Evolutionary conservation across 2,329 filamentous ascomycete genomes (phyloP).

Genomic region (Cadophora sp.): DNA sequence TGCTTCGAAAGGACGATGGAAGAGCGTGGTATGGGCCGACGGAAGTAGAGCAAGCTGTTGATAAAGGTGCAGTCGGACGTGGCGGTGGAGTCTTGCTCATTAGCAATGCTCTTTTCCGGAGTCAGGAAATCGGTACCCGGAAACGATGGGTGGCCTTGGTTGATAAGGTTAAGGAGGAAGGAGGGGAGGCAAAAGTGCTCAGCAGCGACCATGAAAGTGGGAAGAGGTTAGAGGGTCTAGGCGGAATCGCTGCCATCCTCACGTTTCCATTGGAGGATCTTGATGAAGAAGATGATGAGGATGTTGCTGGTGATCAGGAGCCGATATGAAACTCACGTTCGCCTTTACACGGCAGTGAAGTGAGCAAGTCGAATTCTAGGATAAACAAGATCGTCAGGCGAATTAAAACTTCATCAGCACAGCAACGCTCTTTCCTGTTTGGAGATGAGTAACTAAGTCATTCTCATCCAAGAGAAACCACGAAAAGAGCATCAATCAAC

Average conservation of each 20-base stretch:
- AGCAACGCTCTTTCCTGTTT: neutral
- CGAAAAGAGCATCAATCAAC: neutral
- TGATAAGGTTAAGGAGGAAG: conserved; percentile 84
- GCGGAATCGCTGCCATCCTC: conserved; percentile 87
- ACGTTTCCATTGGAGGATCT: conserved; percentile 87
- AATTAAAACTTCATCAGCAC: neutral
- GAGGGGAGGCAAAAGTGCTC: conserved; percentile 86
- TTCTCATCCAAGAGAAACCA: neutral
- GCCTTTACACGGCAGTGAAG: neutral
- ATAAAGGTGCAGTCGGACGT: conserved; percentile 85
- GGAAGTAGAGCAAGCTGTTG: conserved; percentile 83
- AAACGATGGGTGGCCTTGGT: conserved; percentile 85
- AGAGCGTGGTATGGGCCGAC: conserved; percentile 88
- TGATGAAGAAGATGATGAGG: conserved; percentile 67
- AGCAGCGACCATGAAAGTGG: conserved; percentile 96
- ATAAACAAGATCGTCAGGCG: neutral
- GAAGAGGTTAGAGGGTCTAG: conserved; percentile 79
- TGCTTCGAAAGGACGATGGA: conserved; percentile 83
- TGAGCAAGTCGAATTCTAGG: neutral
- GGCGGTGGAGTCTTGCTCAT: conserved; percentile 87
- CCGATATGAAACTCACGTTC: conserved; percentile 16
- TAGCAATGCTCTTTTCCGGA: conserved; percentile 86
- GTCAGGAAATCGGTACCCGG: conserved; percentile 76
- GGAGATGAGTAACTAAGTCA: neutral
- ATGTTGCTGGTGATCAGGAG: conserved; percentile 22